A percentile compares a stretch with the other conserved stretches of the same genome.
Evolutionary conservation across 2,329 filamentous ascomycete species (phyloP).

Genomic region (Pseudogymnoascus sp.): DNA sequence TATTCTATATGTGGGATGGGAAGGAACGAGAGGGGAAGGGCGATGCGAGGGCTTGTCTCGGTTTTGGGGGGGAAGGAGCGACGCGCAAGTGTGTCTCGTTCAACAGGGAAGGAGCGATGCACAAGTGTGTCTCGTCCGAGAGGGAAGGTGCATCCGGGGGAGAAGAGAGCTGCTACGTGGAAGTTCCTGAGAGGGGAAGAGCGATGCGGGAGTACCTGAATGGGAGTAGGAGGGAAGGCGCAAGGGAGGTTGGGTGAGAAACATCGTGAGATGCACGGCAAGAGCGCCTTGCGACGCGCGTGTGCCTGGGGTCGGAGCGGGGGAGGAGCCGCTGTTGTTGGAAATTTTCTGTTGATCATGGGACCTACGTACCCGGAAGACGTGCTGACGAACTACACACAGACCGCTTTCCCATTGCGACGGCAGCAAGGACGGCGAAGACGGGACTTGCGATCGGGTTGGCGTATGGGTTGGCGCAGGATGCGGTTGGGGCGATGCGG

Average conservation of each 20-base stretch:
- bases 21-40: not conserved
- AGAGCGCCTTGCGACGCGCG: not conserved
- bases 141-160: not conserved
- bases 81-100: not conserved
- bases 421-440: conserved; percentile 68
- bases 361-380: conserved; percentile 11
- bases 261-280: not conserved
- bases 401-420: conserved; percentile 74
- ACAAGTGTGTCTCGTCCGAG: not conserved
- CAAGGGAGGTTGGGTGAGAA: not conserved
- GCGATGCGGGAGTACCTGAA: too few species aligned
- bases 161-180: not conserved
- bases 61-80: not conserved
- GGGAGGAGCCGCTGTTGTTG: not conserved
- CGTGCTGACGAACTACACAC: conserved; percentile 14
- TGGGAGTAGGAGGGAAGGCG: too few species aligned
- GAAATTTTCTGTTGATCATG: not conserved
- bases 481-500: conserved; percentile 58
- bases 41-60: not conserved
- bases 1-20: not conserved
- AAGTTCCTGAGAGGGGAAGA: too few species aligned
- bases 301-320: not conserved
- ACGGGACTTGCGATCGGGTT: conserved; percentile 72
- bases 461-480: conserved; percentile 72
- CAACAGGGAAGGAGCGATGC: not conserved